phyloP scores from a whole-genome alignment of 805 yeast species.

The Schizosaccharomyces lindneri region DNA sequence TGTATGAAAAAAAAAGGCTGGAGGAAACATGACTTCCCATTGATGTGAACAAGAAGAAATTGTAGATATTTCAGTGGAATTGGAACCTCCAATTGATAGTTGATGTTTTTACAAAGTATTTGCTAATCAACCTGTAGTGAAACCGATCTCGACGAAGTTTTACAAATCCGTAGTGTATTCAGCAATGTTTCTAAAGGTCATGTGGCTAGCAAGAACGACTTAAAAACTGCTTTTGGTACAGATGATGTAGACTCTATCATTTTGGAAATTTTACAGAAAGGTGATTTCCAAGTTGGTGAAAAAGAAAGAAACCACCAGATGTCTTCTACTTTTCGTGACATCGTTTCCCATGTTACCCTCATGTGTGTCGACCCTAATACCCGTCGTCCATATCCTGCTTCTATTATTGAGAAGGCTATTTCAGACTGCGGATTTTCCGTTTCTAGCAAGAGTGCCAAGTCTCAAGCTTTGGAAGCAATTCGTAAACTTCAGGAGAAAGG shows the following conservation, averaged over 20 bases:
- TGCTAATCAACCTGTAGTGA: conserved; percentile 20
- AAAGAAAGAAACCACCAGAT: conserved; percentile 65
- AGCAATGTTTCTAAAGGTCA: conserved; percentile 82
- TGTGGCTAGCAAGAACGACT: conserved; percentile 70
- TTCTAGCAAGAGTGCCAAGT: conserved; percentile 49
- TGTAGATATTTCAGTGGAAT: too few relatives aligned
- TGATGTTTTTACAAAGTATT: neutral
- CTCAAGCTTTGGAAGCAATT: conserved; percentile 81
- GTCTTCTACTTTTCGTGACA: conserved; percentile 54
- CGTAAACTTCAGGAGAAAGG: conserved; percentile 51
- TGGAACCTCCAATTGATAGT: too few relatives aligned
- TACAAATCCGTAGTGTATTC: conserved; percentile 89
- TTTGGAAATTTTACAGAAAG: conserved; percentile 60
- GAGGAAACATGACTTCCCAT: too few relatives aligned
- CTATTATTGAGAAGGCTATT: conserved; percentile 75
- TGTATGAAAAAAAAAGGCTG: conserved; percentile 14
- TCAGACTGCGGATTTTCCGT: conserved; percentile 48
- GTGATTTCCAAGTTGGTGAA: conserved; percentile 84
- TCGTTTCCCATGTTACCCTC: conserved; percentile 58
- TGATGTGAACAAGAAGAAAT: too few relatives aligned
- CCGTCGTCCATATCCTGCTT: conserved; percentile 77
- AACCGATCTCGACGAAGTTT: conserved; percentile 81
- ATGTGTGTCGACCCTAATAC: conserved; percentile 80
- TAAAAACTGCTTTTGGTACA: conserved; percentile 46
- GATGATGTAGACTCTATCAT: conserved; percentile 54